Percentiles rank a stretch among this genome's conserved stretches.
These are phyloP conservation scores for Pythium sukuiense DNA, from an alignment of 352 stramenopile species.

Conservation along the genomic window DNA sequence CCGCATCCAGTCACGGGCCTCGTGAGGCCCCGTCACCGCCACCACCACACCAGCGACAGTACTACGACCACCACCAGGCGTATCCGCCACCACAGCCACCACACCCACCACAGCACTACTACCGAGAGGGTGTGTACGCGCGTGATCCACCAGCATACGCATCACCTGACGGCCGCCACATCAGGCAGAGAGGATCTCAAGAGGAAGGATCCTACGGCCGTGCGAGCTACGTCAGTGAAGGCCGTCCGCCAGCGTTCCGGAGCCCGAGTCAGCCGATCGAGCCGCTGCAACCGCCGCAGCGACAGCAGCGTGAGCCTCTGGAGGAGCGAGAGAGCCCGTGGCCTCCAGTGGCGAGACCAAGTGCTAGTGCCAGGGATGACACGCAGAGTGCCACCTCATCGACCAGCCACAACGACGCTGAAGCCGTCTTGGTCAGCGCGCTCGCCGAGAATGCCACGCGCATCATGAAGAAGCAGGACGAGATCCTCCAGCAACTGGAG, in stretches of 20 bases:
- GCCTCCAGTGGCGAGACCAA: neutral
- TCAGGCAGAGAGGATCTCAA: neutral
- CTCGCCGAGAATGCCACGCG: constrained; percentile 12
- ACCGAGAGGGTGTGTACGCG: constrained; percentile 18
- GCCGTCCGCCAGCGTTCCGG: neutral
- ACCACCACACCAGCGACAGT: constrained; percentile 9
- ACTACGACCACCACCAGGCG: constrained; percentile 6
- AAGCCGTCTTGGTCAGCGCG: neutral
- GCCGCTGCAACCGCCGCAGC: neutral
- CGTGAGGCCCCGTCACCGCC: constrained; percentile 1
- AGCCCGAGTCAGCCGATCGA: neutral
- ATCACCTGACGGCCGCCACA: constrained; percentile 5
- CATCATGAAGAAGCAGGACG: constrained; percentile 20
- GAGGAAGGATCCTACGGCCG: constrained; percentile 3
- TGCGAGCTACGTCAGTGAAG: constrained; percentile 1
- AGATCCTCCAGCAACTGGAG: constrained; percentile 20
- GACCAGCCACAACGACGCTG: constrained; percentile 6
- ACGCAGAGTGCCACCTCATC: neutral
- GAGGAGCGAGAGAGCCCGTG: neutral
- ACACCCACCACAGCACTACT: constrained; percentile 1
- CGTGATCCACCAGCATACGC: constrained; percentile 17
- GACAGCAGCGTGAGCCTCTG: neutral
- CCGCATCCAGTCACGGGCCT: neutral
- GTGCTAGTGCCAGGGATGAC: neutral
- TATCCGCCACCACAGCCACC: constrained; percentile 1